Base-by-base conservation (phyloP, 139 green algal species). In the Medakamo hakoo region DNA sequence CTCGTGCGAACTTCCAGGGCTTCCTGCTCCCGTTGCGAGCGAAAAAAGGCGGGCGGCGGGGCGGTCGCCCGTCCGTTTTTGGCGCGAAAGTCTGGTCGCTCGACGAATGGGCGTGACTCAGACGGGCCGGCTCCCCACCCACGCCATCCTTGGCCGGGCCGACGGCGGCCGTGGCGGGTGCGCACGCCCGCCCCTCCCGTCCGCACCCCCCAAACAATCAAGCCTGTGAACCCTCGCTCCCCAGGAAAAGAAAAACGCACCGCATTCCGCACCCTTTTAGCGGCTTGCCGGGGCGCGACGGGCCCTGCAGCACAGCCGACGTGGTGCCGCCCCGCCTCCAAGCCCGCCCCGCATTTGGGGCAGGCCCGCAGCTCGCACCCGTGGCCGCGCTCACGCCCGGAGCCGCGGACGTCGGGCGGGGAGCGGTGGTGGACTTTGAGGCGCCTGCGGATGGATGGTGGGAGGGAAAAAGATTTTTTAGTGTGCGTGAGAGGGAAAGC, bases 291-390 rank as follows among this genome's bases (percentile, higher is more conserved):
- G 22, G 67, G 65, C 29, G 72, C 73, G 27, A 49, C 66, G 30
- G 70, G 74, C 25, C 73, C 80, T 5, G 73, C 84, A 1, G 75
- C 81, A 63, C 86, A 94, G 25, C 82, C 81, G 14, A 94, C 82
- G 63, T 94, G 86, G 71, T 94, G 84, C 67, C 87, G 88, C 18
- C 86, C 84, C 9, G 83, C 80, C 57, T 89, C 85, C 14, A 94
- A 66, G n/a, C 75, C 70, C 64, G 85, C 85, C 23, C 71, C 72
- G 57, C 86, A 94, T 63, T 91, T 89, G 23, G 86, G 86, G 70
- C 86, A 94, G 28, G 76, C 74, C 48, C 71, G 71, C 14, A 94
- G 77, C 68, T 94, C 86, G n/a, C 69, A 80, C 25, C 86, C 86
- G 62, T 94, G 86, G 20, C 86, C 86, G 5, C 86, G 73, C 71